These are phyloP conservation scores for Yamadazyma akitaensis DNA, from an alignment of 805 yeast species.

Conservation along the genomic window DNA sequence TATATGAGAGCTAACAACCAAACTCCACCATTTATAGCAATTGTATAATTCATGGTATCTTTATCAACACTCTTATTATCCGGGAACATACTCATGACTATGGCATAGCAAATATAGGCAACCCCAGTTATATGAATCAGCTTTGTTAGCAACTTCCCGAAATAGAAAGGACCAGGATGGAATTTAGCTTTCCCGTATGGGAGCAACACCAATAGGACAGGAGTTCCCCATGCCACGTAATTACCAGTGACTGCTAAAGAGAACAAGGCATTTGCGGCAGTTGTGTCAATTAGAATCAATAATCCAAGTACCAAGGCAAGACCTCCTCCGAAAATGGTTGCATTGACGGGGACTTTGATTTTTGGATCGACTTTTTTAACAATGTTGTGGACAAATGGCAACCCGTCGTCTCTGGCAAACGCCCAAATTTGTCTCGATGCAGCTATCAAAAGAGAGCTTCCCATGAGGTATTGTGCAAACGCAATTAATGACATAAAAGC, in stretches of 20 bases:
- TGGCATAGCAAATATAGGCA: conserved; percentile 49
- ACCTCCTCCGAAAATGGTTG: conserved; percentile 53
- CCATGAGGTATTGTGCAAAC: conserved; percentile 64
- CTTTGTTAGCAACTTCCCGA: conserved; percentile 50
- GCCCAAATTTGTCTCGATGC: conserved; percentile 73
- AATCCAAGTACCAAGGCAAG: conserved; percentile 53
- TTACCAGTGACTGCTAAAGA: conserved; percentile 62
- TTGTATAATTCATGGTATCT: conserved; percentile 64
- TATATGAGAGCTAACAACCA: conserved; percentile 54
- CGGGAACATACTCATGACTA: conserved; percentile 64
- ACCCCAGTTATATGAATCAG: conserved; percentile 44
- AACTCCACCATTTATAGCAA: conserved; percentile 58
- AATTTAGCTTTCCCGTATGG: conserved; percentile 50
- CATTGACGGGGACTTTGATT: conserved; percentile 62
- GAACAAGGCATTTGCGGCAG: conserved; percentile 68
- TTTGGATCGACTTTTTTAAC: conserved; percentile 56
- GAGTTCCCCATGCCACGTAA: conserved; percentile 58
- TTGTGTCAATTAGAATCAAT: conserved; percentile 52
- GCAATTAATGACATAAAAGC: conserved; percentile 59
- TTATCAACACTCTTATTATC: conserved; percentile 37
- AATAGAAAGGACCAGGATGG: conserved; percentile 63
- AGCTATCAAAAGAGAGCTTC: conserved; percentile 58
- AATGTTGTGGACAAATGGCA: conserved; percentile 53
- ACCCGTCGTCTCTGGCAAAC: conserved; percentile 72
- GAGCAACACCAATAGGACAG: conserved; percentile 52